A percentile compares a stretch with the other conserved stretches of the same genome.
Conservation (phyloP, 495 filamentous ascomycete species). For the Zalerion maritima region DNA sequence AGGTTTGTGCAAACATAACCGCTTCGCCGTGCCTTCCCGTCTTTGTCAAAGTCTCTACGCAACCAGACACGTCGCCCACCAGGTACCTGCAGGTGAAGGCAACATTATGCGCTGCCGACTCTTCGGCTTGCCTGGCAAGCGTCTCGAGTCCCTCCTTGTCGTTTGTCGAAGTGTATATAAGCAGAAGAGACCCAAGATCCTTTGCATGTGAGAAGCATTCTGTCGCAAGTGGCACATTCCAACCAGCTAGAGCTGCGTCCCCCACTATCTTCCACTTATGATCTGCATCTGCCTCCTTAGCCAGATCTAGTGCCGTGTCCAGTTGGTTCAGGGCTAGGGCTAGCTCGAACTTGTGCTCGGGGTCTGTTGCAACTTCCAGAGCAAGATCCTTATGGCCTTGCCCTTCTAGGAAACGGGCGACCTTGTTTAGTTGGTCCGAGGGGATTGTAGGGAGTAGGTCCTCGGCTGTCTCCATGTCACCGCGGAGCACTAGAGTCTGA, state of each 20-base stretch:
- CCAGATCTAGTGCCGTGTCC: conserved; percentile 72
- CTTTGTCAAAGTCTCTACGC: conserved; percentile 62
- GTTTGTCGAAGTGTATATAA: conserved; percentile 70
- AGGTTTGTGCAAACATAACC: conserved; percentile 83
- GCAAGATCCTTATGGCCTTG: conserved; percentile 94
- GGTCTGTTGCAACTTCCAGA: conserved; percentile 88
- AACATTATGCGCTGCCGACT: conserved; percentile 71
- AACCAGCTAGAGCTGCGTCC: conserved; percentile 72
- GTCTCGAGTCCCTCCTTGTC: conserved; percentile 57
- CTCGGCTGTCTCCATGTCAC: conserved; percentile 83
- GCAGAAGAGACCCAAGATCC: conserved; percentile 75
- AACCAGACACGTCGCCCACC: conserved; percentile 65
- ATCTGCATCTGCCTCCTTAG: conserved; percentile 67
- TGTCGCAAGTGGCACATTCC: conserved; percentile 77
- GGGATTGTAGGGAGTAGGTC: conserved; percentile 74
- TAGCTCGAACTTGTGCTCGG: conserved; percentile 93
- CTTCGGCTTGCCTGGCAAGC: conserved; percentile 58
- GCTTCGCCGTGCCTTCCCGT: conserved; percentile 73
- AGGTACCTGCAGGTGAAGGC: conserved; percentile 87
- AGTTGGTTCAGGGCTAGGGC: conserved; percentile 73
- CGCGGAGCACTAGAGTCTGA: conserved; percentile 87
- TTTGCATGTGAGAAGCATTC: conserved; percentile 86
- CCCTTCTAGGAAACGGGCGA: conserved; percentile 93
- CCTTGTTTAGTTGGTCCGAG: conserved; percentile 86
- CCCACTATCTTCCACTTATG: conserved; percentile 97